These are phyloP conservation scores for Tylopilus plumbeoviolaceoides DNA, from an alignment of 768 basidiomycete genomes.

Conservation along the genomic window DNA sequence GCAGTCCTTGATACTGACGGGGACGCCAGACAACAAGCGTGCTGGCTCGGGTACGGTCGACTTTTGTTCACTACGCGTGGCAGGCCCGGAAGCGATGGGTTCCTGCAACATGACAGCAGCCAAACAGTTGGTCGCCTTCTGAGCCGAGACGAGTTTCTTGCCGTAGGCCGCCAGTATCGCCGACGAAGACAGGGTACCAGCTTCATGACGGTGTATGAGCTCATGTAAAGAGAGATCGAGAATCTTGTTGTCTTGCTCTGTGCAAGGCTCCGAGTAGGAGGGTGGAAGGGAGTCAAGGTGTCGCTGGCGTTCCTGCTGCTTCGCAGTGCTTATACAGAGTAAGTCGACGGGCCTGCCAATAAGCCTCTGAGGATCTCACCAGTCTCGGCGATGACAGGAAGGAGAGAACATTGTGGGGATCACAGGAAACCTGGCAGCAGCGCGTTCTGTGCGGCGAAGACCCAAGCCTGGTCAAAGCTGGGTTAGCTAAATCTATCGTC, in stretches of 20 bases:
- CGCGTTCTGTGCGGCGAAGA: slow-evolving; percentile 4
- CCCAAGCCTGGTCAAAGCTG: not conserved
- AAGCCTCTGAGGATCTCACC: slow-evolving; percentile 19
- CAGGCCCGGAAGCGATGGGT: slow-evolving; percentile 10
- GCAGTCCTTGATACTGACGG: slow-evolving; percentile 47
- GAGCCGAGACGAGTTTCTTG: slow-evolving; percentile 37
- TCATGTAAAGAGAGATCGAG: slow-evolving; percentile 36
- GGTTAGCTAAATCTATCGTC: not conserved
- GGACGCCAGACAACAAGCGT: slow-evolving; percentile 41
- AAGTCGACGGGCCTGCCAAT: not conserved
- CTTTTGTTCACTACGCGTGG: slow-evolving; percentile 6
- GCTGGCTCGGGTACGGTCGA: not conserved
- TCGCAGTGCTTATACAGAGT: slow-evolving; percentile 25
- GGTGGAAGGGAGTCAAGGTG: slow-evolving; percentile 29
- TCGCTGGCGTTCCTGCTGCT: slow-evolving; percentile 31
- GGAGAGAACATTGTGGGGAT: slow-evolving; percentile 20
- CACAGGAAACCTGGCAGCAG: not conserved
- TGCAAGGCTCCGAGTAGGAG: slow-evolving; percentile 27
- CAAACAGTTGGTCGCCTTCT: slow-evolving; percentile 47
- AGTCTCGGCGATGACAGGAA: slow-evolving; percentile 27
- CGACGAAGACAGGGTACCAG: slow-evolving; percentile 24
- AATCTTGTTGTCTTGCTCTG: slow-evolving; percentile 34
- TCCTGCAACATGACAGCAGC: slow-evolving; percentile 42
- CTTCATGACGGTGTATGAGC: slow-evolving; percentile 32
- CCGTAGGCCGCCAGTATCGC: slow-evolving; percentile 39